Evolutionary conservation across 2,329 filamentous ascomycete species (phyloP).

Genomic region (Aureobasidium sp.): DNA sequence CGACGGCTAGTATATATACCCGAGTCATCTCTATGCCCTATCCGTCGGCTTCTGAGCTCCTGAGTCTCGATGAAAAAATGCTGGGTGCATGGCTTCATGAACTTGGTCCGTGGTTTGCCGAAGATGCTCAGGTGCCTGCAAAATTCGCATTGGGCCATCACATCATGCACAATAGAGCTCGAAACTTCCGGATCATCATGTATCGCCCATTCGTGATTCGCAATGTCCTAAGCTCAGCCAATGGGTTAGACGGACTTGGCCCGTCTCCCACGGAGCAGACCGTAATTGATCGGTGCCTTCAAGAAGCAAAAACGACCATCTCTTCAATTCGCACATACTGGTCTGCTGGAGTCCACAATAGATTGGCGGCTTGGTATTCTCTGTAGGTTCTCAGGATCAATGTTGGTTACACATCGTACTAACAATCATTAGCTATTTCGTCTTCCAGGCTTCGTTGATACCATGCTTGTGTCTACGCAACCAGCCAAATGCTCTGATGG

Average conservation of each 20-base stretch:
- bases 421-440: conserved; percentile 31
- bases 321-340: conserved; percentile 35
- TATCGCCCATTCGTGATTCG: conserved; percentile 43
- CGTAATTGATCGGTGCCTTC: conserved; percentile 34
- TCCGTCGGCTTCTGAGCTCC: conserved; percentile 36
- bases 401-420: not conserved
- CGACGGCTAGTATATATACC: conserved; percentile 40
- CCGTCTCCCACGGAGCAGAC: conserved; percentile 15
- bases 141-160: conserved; percentile 36
- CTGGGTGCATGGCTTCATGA: conserved; percentile 35
- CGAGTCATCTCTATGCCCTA: conserved; percentile 41
- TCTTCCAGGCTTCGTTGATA: conserved; percentile 45
- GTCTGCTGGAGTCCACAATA: conserved; percentile 31
- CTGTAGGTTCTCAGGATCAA: conserved; percentile 21
- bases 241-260: not conserved
- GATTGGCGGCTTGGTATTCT: conserved; percentile 40
- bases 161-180: conserved; percentile 39
- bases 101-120: conserved; percentile 34
- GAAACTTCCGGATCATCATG: conserved; percentile 44
- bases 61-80: conserved; percentile 35
- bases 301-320: conserved; percentile 38
- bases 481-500: conserved; percentile 32
- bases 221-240: conserved; percentile 16
- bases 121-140: conserved; percentile 27
- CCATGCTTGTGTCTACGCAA: conserved; percentile 44